Base-by-base conservation (phyloP, 129 eudicot species). In the Centaurea solstitialis region DNA sequence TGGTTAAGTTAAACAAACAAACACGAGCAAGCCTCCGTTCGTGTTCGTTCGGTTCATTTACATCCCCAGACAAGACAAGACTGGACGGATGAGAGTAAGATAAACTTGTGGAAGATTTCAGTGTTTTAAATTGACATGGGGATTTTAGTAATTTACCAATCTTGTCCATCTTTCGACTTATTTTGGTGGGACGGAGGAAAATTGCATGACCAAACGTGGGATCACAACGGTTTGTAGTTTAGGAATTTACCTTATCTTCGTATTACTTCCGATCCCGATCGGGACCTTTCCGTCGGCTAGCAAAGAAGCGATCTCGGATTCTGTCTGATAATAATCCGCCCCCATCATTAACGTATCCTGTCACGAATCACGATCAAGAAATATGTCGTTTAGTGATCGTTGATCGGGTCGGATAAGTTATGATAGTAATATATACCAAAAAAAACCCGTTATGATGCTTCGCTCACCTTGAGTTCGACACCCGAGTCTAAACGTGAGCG, bases 331-430 rank as follows among this genome's bases (percentile, higher is more conserved):
- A 71, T 81, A 77, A 69, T 95, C 97, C 17, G 99, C 99, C 57
- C 99, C 98, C 92, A 95, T 68, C 99, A 95, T 95, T 74, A 95
- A 80, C 0, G 98, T 86, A 82, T 95, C 98, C 96, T 94, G 86
- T 50, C 12, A 67, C 9, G 18, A 10, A 10, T 71, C 22, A 4
- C 53, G 57, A 73, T 72, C 30, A 71, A 59, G 38, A 26, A 71
- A 80, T 38, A 38, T 72, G 71, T 39, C 61, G 11, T 59, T 72
- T 13, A 47, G 18, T 33, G 62, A 68, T 9, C 30, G 9, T 21
- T 57, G 65, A n/a, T 69, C 66, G 37, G 26, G 70, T 70, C 20
- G 33, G 21, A 70, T 30, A 24, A n/a, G 23, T 68, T 20, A 26
- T n/a, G n/a, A 20, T 33, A 38, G 6, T 35, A 22, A 21, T 30